Base-by-base conservation (phyloP, 345 rosid genomes). In the Noccaea bulbosa region DNA sequence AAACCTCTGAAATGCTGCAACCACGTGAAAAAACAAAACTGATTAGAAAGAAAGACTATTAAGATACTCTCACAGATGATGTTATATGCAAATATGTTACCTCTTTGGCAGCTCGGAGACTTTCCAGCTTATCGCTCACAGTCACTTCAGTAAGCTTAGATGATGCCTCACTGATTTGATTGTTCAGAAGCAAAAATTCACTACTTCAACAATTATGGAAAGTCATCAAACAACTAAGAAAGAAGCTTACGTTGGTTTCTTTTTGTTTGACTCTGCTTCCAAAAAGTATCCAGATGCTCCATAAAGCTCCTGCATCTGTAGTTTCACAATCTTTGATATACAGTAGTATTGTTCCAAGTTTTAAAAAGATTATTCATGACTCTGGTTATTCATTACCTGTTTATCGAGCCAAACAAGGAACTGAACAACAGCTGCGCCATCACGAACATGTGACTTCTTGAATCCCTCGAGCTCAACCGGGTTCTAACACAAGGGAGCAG, bases 371-470 rank as follows among this genome's bases (percentile, higher is more conserved):
- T 35, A 10, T 15, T 53, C n/a, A 9, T 12, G 8, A 20, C 2
- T 56, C 3, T 0, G 0, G 12, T 30, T 39, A 35, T 46, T 37
- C 24, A 10, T 33, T 79, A 89, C 98, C 91, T 88, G 93, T 65
- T 81, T 80, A 76, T 93, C 98, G 47, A 93, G 87, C 98, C 98
- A 92, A 57, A 72, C 88, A 73, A 94, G 90, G 86, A 75, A 94
- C 70, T 91, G 97, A 77, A 94, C 99, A 78, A 91, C 92, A 81
- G 96, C 93, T 58, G 97, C 98, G 77, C 99, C 98, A 86, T 95
- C 99, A 30, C 98, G 91, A 63, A 92, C 72, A 62, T 95, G 99
- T 20, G 98, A 89, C 38, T 88, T 90, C 82, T 74, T 88, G 34
- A 95, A 67, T 70, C 99, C 98, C 37, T 89, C 90, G 67, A 92